Conservation (phyloP, 768 basidiomycete genomes). For the Cystobasidiopsis lactophilus region DNA sequence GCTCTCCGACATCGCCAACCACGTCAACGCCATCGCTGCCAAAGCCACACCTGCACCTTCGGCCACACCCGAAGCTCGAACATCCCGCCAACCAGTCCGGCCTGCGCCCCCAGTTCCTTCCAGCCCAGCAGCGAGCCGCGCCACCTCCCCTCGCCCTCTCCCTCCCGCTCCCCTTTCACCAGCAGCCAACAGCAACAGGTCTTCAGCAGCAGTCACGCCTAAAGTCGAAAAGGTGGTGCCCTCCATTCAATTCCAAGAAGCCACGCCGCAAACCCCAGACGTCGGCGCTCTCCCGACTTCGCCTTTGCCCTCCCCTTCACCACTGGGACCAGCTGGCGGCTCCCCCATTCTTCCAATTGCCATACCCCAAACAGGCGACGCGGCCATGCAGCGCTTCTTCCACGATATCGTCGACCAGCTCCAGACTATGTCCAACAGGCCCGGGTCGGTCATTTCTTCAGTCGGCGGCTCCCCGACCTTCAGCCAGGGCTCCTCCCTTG, state of each 20-base stretch:
- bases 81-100: background rate
- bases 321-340: background rate
- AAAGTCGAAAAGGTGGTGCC: constrained; percentile 10
- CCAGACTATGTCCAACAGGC: constrained; percentile 18
- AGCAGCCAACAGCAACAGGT: constrained; percentile 1
- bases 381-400: constrained; percentile 61
- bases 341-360: constrained; percentile 30
- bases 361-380: constrained; percentile 50
- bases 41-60: constrained; percentile 3
- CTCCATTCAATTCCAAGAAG: constrained; percentile 20
- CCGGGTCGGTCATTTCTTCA: constrained; percentile 6
- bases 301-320: constrained; percentile 9
- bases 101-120: background rate
- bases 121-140: constrained; percentile 5
- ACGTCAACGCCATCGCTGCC: background rate
- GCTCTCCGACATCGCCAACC: constrained; percentile 16
- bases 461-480: constrained; percentile 9
- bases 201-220: background rate
- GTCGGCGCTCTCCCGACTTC: background rate
- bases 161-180: constrained; percentile 13
- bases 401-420: constrained; percentile 39
- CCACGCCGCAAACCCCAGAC: constrained; percentile 14
- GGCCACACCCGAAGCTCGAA: background rate
- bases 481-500: constrained; percentile 7
- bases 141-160: constrained; percentile 21